These are phyloP conservation scores for carrot (Daucus carota) DNA, from an alignment of 129 eudicot species.

Conservation along the genomic window DNA sequence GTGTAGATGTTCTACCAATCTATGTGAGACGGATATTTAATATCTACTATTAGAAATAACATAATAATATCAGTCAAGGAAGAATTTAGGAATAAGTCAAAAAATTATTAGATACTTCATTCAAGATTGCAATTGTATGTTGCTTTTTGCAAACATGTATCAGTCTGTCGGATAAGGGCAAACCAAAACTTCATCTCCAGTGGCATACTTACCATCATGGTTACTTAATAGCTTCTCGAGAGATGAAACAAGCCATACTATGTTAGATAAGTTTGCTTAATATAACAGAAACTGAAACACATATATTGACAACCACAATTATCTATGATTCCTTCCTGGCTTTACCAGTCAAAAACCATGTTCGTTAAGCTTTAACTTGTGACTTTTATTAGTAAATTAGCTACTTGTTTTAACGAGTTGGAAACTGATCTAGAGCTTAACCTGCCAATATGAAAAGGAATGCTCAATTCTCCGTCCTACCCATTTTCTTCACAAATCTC, in stretches of 20 bases:
- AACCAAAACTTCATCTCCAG: constrained; percentile 62
- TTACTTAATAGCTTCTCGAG: constrained; percentile 48
- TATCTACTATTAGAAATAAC: too few species aligned
- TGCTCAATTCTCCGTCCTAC: not conserved
- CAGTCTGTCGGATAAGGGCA: constrained; percentile 9
- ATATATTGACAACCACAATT: not conserved
- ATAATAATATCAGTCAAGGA: not conserved
- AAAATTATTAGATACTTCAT: too few species aligned
- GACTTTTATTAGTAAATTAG: not conserved
- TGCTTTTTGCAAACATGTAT: not conserved
- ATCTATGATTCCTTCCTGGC: too few species aligned
- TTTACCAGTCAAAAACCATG: not conserved
- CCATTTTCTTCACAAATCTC: not conserved
- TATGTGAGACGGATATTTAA: too few species aligned
- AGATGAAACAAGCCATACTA: constrained; percentile 30
- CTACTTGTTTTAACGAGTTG: not conserved
- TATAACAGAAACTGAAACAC: not conserved
- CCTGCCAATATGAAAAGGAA: not conserved
- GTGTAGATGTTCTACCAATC: too few species aligned
- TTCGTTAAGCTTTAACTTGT: too few species aligned
- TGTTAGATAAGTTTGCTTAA: not conserved
- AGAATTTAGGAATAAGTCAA: not conserved
- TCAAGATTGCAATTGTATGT: not conserved
- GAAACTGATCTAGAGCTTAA: not conserved
- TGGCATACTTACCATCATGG: constrained; percentile 61